Conservation (phyloP, 1,284 basidiomycete species). For the Dichomitus squalens region DNA sequence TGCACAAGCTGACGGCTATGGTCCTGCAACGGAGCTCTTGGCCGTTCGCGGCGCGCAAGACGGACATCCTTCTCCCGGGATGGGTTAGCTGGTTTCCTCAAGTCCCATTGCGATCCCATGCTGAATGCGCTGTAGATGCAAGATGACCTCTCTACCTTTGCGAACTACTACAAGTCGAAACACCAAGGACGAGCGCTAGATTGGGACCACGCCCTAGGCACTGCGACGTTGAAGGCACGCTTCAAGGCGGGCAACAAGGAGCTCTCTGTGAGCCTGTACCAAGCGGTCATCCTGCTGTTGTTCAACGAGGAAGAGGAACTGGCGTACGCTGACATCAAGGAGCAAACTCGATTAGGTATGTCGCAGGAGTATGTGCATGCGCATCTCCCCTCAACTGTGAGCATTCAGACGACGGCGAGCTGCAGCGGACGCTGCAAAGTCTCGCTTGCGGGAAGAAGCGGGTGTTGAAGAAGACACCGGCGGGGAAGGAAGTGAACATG, state of each 20-base stretch:
- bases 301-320: conserved; percentile 78
- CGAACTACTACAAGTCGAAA: conserved; percentile 72
- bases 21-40: conserved; percentile 77
- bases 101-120: not conserved
- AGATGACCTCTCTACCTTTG: conserved; percentile 62
- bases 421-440: conserved; percentile 87
- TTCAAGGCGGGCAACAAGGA: conserved; percentile 83
- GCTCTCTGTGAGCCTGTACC: conserved; percentile 89
- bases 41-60: conserved; percentile 64
- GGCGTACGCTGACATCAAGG: conserved; percentile 70
- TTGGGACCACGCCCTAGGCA: conserved; percentile 86
- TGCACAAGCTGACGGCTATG: conserved; percentile 59
- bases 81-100: conserved; percentile 39
- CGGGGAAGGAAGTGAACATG: conserved; percentile 79
- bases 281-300: conserved; percentile 86
- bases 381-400: not conserved
- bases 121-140: conserved; percentile 57
- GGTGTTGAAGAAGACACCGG: conserved; percentile 83
- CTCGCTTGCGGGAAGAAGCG: conserved; percentile 91
- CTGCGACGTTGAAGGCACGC: conserved; percentile 68
- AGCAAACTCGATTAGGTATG: conserved; percentile 74
- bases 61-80: conserved; percentile 53
- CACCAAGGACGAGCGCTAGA: conserved; percentile 75
- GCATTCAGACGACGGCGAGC: conserved; percentile 67
- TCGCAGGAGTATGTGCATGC: not conserved